Conservation (phyloP, 805 yeast genomes). For the Starmerella kuoi region DNA sequence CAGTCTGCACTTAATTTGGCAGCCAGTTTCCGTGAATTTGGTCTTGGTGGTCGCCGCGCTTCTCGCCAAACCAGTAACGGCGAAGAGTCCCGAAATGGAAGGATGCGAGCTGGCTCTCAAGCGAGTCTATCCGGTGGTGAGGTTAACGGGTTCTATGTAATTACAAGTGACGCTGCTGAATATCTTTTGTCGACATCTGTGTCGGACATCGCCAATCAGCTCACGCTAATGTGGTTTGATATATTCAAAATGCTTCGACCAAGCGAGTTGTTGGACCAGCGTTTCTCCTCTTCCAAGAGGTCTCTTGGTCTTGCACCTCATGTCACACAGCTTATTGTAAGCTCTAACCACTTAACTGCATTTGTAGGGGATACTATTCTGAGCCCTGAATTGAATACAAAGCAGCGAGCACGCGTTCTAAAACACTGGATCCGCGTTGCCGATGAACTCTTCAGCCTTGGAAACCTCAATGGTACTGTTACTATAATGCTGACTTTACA, state of each 20-base stretch:
- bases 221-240: conserved; percentile 28
- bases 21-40: conserved; percentile 14
- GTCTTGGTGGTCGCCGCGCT: conserved; percentile 9
- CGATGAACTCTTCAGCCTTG: conserved; percentile 24
- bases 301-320: conserved; percentile 27
- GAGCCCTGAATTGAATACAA: conserved; percentile 22
- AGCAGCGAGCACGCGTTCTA: conserved; percentile 27
- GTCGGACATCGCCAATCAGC: conserved; percentile 28
- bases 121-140: neutral
- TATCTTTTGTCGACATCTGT: conserved; percentile 4
- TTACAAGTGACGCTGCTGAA: conserved; percentile 3
- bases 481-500: conserved; percentile 29
- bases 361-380: conserved; percentile 30
- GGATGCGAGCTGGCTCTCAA: neutral
- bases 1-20: conserved; percentile 12
- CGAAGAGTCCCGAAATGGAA: neutral
- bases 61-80: conserved; percentile 6
- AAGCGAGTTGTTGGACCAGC: conserved; percentile 28
- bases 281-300: conserved; percentile 26
- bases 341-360: conserved; percentile 29
- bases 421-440: conserved; percentile 32
- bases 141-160: neutral
- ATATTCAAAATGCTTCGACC: conserved; percentile 25
- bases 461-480: conserved; percentile 28
- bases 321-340: conserved; percentile 24